A percentile compares a stretch with the other conserved stretches of the same genome.
Evolutionary conservation across 1,284 basidiomycete genomes (phyloP).

Genomic region (Ceratobasidium sp.): DNA sequence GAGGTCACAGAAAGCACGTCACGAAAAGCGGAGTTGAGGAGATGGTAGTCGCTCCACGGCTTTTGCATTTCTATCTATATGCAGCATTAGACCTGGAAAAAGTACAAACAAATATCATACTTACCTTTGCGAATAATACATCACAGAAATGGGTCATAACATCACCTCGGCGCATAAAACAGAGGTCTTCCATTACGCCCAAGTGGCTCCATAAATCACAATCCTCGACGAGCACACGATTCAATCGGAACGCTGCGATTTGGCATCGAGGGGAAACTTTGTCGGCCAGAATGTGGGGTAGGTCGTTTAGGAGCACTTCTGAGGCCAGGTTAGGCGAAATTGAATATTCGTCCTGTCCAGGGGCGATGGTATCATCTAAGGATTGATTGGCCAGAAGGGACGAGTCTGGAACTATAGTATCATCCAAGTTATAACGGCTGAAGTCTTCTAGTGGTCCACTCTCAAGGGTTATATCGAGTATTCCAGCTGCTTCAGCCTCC

Average conservation of each 20-base stretch:
- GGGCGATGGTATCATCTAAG: constrained; percentile 14
- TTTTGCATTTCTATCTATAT: constrained; percentile 77
- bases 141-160: constrained; percentile 80
- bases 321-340: constrained; percentile 34
- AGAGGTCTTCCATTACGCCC: constrained; percentile 78
- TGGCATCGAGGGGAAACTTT: constrained; percentile 73
- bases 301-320: constrained; percentile 54
- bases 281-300: constrained; percentile 75
- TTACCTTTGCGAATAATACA: constrained; percentile 78
- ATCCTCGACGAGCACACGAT: constrained; percentile 74
- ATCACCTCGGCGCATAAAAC: constrained; percentile 79
- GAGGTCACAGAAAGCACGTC: constrained; percentile 71
- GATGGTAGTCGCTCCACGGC: constrained; percentile 86
- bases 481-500: constrained; percentile 18
- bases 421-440: constrained; percentile 32
- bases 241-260: constrained; percentile 69
- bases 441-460: constrained; percentile 25
- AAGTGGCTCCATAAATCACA: constrained; percentile 80
- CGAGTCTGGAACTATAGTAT: constrained; percentile 36
- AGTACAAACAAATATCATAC: constrained; percentile 45
- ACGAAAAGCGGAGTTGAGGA: constrained; percentile 81
- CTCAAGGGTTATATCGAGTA: constrained; percentile 30
- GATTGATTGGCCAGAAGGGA: constrained; percentile 9
- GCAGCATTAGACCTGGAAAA: neutral
- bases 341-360: constrained; percentile 29